phyloP scores from a whole-genome alignment of 805 yeast genomes.

The Zygosaccharomyces gambellarensis region DNA sequence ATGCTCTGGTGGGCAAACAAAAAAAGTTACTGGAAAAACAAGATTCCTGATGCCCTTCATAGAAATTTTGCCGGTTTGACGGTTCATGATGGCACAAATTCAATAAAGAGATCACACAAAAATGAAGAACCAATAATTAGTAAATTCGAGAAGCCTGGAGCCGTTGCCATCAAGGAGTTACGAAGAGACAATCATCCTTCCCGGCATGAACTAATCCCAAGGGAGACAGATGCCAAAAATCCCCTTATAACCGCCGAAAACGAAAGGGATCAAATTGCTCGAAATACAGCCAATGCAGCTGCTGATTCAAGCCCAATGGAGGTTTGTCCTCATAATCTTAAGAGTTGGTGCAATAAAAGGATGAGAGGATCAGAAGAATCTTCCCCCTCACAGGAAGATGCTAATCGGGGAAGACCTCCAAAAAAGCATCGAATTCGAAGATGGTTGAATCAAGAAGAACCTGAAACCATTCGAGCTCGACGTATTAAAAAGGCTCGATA shows the following conservation, averaged over 20 bases:
- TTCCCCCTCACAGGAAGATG: background rate
- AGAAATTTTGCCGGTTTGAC: background rate
- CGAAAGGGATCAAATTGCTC: background rate
- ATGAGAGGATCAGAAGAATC: background rate
- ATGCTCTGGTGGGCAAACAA: background rate
- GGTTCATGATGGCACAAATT: background rate
- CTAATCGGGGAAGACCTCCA: background rate
- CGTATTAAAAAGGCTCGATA: background rate
- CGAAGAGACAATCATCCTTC: background rate
- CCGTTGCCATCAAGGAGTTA: background rate
- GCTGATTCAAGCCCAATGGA: background rate
- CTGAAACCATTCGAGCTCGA: background rate
- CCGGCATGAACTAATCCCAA: background rate
- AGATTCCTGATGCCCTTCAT: background rate
- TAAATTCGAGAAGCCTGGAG: background rate
- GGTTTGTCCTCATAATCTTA: background rate
- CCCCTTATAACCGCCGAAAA: background rate
- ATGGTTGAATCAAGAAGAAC: slow-evolving; percentile 1
- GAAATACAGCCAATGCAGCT: too few relatives aligned
- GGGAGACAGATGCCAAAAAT: background rate
- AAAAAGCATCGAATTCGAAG: background rate
- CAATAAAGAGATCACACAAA: background rate
- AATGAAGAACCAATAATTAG: background rate
- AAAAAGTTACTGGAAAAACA: background rate
- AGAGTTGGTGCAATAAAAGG: background rate